Evolutionary conservation across 805 yeast species (phyloP).

Genomic region (Ascoidea rubescens): DNA sequence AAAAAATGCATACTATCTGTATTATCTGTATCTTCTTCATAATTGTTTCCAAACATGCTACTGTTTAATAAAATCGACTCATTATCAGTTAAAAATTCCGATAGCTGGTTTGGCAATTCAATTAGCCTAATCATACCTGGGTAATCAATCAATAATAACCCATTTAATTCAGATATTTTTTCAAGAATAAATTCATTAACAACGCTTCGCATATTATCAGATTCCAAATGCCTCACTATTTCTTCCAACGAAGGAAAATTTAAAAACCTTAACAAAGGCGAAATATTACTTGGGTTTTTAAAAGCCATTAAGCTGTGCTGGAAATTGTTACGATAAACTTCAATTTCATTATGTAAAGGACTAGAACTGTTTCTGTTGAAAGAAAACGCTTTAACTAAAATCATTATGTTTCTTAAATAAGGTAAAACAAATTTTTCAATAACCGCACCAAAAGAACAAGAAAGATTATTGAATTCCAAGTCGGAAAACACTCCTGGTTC

Average conservation of each 20-base stretch:
- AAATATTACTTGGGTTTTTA: background rate
- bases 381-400: background rate
- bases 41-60: background rate
- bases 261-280: background rate
- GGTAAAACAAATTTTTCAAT: background rate
- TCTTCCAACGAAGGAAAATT: background rate
- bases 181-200: too few relatives aligned
- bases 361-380: background rate
- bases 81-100: background rate
- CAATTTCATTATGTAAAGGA: background rate
- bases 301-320: background rate
- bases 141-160: background rate
- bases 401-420: background rate
- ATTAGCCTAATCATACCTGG: background rate
- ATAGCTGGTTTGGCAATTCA: background rate
- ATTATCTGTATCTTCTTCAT: slow-evolving; percentile 6
- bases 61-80: background rate
- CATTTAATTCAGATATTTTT: background rate
- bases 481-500: background rate
- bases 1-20: too few relatives aligned
- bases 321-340: background rate
- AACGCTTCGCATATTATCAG: background rate
- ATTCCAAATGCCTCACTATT: background rate
- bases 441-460: background rate
- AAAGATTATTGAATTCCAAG: background rate